These are phyloP conservation scores for Botryosphaeria dothidea DNA, from an alignment of 2,329 filamentous ascomycete species.

Conservation along the genomic window DNA sequence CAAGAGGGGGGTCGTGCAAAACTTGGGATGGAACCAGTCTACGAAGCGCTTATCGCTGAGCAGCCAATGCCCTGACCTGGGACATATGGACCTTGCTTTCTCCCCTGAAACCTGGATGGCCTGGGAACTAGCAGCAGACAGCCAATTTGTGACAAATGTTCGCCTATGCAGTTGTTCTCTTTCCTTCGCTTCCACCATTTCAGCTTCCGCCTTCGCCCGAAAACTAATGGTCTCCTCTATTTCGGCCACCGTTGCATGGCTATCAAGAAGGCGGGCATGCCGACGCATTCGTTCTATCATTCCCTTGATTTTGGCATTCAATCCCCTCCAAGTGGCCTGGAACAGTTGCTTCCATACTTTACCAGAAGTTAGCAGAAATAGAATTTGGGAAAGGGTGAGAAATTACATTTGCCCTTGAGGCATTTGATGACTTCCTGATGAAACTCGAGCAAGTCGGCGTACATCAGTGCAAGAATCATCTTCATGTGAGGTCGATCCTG, in stretches of 20 bases:
- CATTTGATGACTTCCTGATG: slow-evolving; percentile 35
- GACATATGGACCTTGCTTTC: neutral
- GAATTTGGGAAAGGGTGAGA: slow-evolving; percentile 20
- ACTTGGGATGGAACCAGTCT: neutral
- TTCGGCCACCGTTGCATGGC: slow-evolving; percentile 23
- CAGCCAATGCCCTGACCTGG: neutral
- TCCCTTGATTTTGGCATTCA: slow-evolving; percentile 21
- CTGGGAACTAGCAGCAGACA: neutral
- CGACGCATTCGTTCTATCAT: slow-evolving; percentile 25
- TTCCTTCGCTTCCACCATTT: neutral
- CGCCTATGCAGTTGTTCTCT: slow-evolving; percentile 19
- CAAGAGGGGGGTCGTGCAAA: slow-evolving; percentile 27
- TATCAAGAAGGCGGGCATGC: slow-evolving; percentile 25
- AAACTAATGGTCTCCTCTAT: slow-evolving; percentile 21
- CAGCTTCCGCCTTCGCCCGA: neutral
- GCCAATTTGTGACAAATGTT: slow-evolving; percentile 21
- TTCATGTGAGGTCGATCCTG: slow-evolving; percentile 31
- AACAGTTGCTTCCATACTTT: slow-evolving; percentile 32
- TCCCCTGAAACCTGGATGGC: neutral
- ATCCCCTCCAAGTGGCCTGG: slow-evolving; percentile 28
- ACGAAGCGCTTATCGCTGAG: neutral
- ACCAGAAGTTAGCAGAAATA: neutral
- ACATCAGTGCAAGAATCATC: slow-evolving; percentile 36
- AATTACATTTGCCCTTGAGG: slow-evolving; percentile 27
- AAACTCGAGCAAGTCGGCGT: slow-evolving; percentile 43